These are phyloP conservation scores for Takakia lepidozioides DNA, from an alignment of 225 moss, liverwort and hornwort species.

Conservation along the genomic window DNA sequence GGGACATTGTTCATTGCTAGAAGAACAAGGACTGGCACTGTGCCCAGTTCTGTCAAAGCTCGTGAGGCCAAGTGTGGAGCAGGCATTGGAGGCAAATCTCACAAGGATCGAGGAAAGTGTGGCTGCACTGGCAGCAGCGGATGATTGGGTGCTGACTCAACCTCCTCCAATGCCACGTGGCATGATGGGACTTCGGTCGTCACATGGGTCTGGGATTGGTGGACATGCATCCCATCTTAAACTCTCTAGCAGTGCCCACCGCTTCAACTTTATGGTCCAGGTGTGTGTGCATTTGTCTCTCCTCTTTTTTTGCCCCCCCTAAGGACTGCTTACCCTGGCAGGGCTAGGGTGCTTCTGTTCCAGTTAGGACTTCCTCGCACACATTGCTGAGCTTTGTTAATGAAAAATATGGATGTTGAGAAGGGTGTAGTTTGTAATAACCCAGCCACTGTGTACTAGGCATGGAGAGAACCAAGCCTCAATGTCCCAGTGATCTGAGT, in stretches of 20 bases:
- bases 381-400: too few relatives aligned
- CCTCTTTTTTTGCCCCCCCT: neutral
- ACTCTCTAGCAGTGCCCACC: constrained; percentile 85
- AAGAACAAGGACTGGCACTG: constrained; percentile 86
- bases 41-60: constrained; percentile 84
- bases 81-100: constrained; percentile 91
- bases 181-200: constrained; percentile 54
- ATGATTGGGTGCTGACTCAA: constrained; percentile 80
- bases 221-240: constrained; percentile 40
- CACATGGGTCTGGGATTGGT: constrained; percentile 41
- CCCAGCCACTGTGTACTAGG: too few relatives aligned
- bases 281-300: constrained; percentile 29
- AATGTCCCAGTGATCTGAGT: too few relatives aligned
- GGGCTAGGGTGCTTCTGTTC: too few relatives aligned
- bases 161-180: constrained; percentile 56
- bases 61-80: constrained; percentile 92
- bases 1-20: constrained; percentile 77
- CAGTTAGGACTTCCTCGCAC: too few relatives aligned
- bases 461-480: too few relatives aligned
- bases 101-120: constrained; percentile 95
- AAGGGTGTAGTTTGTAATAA: too few relatives aligned
- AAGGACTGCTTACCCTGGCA: too few relatives aligned
- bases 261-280: constrained; percentile 95
- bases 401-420: too few relatives aligned
- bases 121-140: constrained; percentile 90